Conservation (phyloP, 1,139 yeast genomes). For the Kazachstania sp. region DNA sequence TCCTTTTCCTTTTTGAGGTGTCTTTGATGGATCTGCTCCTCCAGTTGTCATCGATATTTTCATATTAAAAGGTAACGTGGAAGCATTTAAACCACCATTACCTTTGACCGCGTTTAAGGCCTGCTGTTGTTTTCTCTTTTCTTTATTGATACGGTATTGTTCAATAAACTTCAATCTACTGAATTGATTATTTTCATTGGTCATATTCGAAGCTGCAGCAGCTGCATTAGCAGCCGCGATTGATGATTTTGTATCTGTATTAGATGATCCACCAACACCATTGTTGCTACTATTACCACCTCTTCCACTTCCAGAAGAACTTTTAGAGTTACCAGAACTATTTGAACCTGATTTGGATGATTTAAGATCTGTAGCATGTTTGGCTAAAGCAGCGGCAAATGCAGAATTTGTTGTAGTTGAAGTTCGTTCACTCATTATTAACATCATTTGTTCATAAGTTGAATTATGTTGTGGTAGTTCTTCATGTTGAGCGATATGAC, state of each 20-base stretch:
- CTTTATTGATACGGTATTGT: constrained; percentile 38
- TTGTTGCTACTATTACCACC: not conserved
- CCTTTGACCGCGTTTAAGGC: constrained; percentile 8
- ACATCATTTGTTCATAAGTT: constrained; percentile 88
- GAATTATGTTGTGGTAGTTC: constrained; percentile 68
- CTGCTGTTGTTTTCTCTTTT: constrained; percentile 28
- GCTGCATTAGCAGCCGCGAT: constrained; percentile 30
- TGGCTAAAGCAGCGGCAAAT: constrained; percentile 25
- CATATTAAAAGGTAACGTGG: constrained; percentile 18
- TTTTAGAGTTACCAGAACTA: constrained; percentile 2
- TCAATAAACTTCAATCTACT: constrained; percentile 43
- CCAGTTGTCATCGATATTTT: constrained; percentile 31
- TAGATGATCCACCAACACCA: not conserved
- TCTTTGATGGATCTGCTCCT: constrained; percentile 13
- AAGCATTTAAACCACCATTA: not conserved
- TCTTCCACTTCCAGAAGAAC: not conserved
- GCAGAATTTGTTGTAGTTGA: constrained; percentile 30
- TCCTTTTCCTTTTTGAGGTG: constrained; percentile 25
- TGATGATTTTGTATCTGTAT: constrained; percentile 13
- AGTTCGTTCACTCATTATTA: constrained; percentile 34
- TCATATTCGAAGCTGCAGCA: constrained; percentile 26
- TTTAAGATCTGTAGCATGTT: constrained; percentile 11
- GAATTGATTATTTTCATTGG: constrained; percentile 39
- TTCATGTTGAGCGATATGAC: constrained; percentile 48
- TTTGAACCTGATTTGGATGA: not conserved